Percentiles rank a stretch among this genome's conserved stretches.
phyloP scores from a whole-genome alignment of 73 alveolate genomes.

The Tetrahymena thermophila region DNA sequence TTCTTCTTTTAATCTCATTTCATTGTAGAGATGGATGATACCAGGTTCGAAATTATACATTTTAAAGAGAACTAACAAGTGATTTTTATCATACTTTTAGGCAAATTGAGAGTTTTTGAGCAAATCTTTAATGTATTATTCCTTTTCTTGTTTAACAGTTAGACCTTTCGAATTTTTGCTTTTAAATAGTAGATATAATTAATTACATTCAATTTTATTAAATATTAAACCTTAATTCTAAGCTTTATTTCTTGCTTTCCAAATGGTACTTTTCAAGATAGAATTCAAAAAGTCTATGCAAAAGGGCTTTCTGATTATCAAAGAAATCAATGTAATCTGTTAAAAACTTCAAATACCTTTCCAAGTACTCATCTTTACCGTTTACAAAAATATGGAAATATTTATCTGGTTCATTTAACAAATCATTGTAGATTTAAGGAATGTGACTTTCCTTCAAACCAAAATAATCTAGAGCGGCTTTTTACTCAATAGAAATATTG shows the following conservation, averaged over 20 bases:
- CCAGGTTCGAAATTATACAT: slow-evolving; percentile 76
- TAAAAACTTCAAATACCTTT: slow-evolving; percentile 19
- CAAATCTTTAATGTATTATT: slow-evolving; percentile 57
- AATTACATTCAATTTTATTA: background rate
- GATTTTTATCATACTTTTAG: slow-evolving; percentile 61
- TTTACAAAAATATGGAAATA: slow-evolving; percentile 25
- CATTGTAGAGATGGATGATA: slow-evolving; percentile 52
- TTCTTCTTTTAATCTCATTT: slow-evolving; percentile 65
- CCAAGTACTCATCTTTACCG: slow-evolving; percentile 22
- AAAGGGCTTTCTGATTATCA: slow-evolving; percentile 46
- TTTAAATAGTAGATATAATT: background rate
- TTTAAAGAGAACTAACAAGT: slow-evolving; percentile 67
- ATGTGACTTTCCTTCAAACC: slow-evolving; percentile 7
- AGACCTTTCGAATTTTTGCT: slow-evolving; percentile 11
- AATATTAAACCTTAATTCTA: background rate
- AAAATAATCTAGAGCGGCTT: slow-evolving; percentile 21
- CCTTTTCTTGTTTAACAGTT: slow-evolving; percentile 19
- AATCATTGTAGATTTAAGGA: background rate
- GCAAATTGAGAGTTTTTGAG: slow-evolving; percentile 50
- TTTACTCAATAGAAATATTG: background rate
- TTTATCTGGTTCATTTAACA: slow-evolving; percentile 30
- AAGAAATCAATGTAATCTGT: slow-evolving; percentile 9
- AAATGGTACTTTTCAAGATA: slow-evolving; percentile 48
- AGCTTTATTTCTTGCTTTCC: background rate
- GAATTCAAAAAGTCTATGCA: slow-evolving; percentile 75